A percentile compares a stretch with the other conserved stretches of the same genome.
Conservation (phyloP, 148 eudicot species). For the Chenopodium formosanum region DNA sequence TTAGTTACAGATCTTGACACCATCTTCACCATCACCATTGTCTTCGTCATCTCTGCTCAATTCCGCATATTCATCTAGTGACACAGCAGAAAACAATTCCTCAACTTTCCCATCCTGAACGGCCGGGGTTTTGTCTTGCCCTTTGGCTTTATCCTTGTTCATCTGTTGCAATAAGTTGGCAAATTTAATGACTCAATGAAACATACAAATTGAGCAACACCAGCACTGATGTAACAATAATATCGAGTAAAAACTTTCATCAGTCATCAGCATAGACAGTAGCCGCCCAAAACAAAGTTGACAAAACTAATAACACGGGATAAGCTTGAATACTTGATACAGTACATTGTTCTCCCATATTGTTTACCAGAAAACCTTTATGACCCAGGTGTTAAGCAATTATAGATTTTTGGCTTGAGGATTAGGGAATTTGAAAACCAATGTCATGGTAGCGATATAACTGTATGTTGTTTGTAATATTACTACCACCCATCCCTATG, state of each 20-base stretch:
- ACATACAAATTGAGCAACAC: background rate
- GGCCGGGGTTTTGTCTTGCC: constrained; percentile 32
- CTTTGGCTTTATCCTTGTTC: constrained; percentile 61
- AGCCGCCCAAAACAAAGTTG: background rate
- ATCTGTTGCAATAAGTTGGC: constrained; percentile 39
- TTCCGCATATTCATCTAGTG: constrained; percentile 63
- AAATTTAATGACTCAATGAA: background rate
- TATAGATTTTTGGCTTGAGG: background rate
- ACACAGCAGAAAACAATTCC: constrained; percentile 48
- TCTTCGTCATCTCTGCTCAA: constrained; percentile 40
- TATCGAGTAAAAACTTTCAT: background rate
- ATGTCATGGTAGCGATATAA: background rate
- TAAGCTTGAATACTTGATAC: too few relatives aligned
- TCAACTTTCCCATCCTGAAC: constrained; percentile 56
- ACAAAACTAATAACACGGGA: background rate
- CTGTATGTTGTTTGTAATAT: background rate
- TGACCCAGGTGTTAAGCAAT: background rate
- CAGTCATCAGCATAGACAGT: background rate
- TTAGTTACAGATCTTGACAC: constrained; percentile 28
- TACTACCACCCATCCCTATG: background rate
- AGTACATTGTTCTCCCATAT: background rate
- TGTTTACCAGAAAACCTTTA: background rate
- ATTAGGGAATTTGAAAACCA: background rate
- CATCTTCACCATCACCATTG: constrained; percentile 29
- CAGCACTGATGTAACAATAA: background rate